Conservation (phyloP, 139 green algal genomes). For the Chlamydomonas sp. region DNA sequence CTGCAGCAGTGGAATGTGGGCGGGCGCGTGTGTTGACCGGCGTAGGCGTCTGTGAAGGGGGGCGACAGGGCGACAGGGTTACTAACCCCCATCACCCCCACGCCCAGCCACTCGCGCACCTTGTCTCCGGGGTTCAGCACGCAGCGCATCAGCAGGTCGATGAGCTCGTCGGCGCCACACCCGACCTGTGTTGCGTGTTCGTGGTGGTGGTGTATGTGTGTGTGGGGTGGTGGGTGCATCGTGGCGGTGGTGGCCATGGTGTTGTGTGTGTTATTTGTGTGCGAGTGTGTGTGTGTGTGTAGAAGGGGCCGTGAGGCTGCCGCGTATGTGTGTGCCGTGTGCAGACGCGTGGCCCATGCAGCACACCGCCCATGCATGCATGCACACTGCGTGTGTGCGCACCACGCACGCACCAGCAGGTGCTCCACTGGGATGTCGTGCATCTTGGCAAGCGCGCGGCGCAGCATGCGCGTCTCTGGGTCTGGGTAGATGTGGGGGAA, state of each 20-base stretch:
- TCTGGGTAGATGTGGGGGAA: slow-evolving; percentile 98
- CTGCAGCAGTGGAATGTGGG: too few species aligned
- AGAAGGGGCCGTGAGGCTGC: too few species aligned
- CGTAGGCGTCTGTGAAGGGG: too few species aligned
- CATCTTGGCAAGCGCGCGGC: slow-evolving; percentile 62
- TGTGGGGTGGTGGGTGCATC: too few species aligned
- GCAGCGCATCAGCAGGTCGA: slow-evolving; percentile 91
- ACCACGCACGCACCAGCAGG: slow-evolving; percentile 91
- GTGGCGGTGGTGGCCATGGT: not conserved
- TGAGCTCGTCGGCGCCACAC: slow-evolving; percentile 91
- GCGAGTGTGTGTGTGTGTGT: not conserved
- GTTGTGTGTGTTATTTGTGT: too few species aligned
- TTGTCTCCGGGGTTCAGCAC: slow-evolving; percentile 86
- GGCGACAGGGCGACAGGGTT: too few species aligned
- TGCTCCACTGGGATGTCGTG: slow-evolving; percentile 75
- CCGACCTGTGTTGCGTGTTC: slow-evolving; percentile 74
- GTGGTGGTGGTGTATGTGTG: too few species aligned
- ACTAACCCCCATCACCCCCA: too few species aligned
- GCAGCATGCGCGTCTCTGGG: slow-evolving; percentile 77
- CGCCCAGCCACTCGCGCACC: slow-evolving; percentile 61
- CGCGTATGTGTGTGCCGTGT: slow-evolving; percentile 6
- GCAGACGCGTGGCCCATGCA: too few species aligned
- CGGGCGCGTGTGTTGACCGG: too few species aligned
- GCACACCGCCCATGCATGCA: too few species aligned
- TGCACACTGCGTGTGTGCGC: too few species aligned